Conservation (phyloP, 1,284 basidiomycete species). For the Austroboletus niveus region DNA sequence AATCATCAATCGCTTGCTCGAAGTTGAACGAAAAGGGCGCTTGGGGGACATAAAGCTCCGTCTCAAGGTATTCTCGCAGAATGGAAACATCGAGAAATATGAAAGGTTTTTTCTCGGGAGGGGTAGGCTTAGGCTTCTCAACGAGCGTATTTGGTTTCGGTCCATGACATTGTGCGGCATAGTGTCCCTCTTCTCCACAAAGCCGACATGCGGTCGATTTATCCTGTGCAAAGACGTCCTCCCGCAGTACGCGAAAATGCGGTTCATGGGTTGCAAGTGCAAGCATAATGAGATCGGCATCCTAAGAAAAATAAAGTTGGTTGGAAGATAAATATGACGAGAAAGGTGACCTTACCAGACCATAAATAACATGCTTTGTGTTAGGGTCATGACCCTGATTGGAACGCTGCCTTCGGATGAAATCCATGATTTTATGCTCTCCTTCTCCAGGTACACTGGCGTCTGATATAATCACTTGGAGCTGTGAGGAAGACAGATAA, state of each 20-base stretch:
- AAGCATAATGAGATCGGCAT: slow-evolving; percentile 99
- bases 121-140: slow-evolving; percentile 58
- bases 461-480: slow-evolving; percentile 97
- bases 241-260: slow-evolving; percentile 94
- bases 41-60: slow-evolving; percentile 85
- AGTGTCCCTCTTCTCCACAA: slow-evolving; percentile 94
- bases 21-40: slow-evolving; percentile 88
- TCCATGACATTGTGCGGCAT: slow-evolving; percentile 89
- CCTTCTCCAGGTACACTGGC: slow-evolving; percentile 97
- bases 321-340: slow-evolving; percentile 5
- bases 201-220: slow-evolving; percentile 81
- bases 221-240: slow-evolving; percentile 94
- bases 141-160: slow-evolving; percentile 65
- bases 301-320: slow-evolving; percentile 46
- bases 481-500: slow-evolving; percentile 40
- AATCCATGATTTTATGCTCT: slow-evolving; percentile 99
- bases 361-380: slow-evolving; percentile 96
- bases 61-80: slow-evolving; percentile 95
- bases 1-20: slow-evolving; percentile 98
- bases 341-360: slow-evolving; percentile 61
- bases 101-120: slow-evolving; percentile 92
- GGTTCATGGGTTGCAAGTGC: slow-evolving; percentile 98
- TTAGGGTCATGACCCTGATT: slow-evolving; percentile 93
- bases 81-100: slow-evolving; percentile 98
- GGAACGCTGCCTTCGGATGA: slow-evolving; percentile 86